Evolutionary conservation across 2,329 filamentous ascomycete genomes (phyloP).

Genomic region (Phaeosphaeriaceae sp.): DNA sequence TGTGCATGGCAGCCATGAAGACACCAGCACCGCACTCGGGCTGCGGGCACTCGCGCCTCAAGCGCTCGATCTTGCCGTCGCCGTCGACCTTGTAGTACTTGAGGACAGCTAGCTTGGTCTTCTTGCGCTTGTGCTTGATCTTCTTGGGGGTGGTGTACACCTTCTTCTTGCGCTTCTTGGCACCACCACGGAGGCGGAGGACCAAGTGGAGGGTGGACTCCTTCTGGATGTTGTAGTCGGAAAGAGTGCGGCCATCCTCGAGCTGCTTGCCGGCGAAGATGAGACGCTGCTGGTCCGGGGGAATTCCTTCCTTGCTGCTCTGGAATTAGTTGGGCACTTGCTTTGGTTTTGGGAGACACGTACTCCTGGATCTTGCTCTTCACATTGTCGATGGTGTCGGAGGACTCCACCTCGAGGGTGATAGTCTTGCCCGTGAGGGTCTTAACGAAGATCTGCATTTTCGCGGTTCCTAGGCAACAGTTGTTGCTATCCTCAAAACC

Average conservation of each 20-base stretch:
- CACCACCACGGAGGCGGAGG: constrained; percentile 96
- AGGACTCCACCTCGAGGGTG: constrained; percentile 99
- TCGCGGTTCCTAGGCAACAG: too few relatives aligned
- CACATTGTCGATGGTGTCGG: too few relatives aligned
- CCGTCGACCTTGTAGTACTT: constrained; percentile 99
- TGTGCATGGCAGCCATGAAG: constrained; percentile 99
- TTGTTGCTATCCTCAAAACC: too few relatives aligned
- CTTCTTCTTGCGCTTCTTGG: constrained; percentile 99
- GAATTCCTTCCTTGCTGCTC: too few relatives aligned
- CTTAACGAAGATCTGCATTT: too few relatives aligned
- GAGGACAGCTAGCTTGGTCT: constrained; percentile 99
- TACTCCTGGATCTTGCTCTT: constrained; percentile 86
- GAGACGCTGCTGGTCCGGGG: constrained; percentile 97
- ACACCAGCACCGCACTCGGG: constrained; percentile 94
- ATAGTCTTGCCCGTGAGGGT: constrained; percentile 14
- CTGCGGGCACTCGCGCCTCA: constrained; percentile 93
- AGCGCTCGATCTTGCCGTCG: constrained; percentile 99
- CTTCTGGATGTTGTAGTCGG: constrained; percentile 99
- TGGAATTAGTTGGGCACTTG: too few relatives aligned
- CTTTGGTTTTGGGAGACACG: too few relatives aligned
- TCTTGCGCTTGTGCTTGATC: constrained; percentile 99
- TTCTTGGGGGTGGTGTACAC: constrained; percentile 99
- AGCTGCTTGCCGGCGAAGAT: constrained; percentile 99
- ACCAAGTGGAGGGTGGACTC: constrained; percentile 98
- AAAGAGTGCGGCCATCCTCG: constrained; percentile 97